phyloP scores from a whole-genome alignment of 805 yeast genomes.

The Cyberlindnera euphorbiae region DNA sequence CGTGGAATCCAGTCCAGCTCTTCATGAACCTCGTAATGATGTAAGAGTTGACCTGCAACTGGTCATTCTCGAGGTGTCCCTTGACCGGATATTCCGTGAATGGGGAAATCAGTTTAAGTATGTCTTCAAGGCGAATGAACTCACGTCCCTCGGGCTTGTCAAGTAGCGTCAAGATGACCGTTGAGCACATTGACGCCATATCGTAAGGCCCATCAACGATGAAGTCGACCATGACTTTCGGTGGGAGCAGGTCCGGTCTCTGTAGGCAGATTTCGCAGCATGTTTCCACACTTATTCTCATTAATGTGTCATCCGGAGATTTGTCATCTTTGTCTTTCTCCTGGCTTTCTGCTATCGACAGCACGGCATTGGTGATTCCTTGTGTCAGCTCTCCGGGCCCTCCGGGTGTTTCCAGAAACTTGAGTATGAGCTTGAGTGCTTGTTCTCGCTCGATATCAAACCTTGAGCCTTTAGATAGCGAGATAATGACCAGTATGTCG shows the following conservation, averaged over 20 bases:
- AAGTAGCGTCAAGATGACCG: conserved; percentile 49
- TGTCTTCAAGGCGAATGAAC: conserved; percentile 53
- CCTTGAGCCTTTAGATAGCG: conserved; percentile 56
- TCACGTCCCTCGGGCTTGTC: conserved; percentile 52
- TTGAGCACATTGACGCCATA: conserved; percentile 37
- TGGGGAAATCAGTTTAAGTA: conserved; percentile 59
- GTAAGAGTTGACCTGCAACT: conserved; percentile 54
- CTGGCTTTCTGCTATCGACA: conserved; percentile 48
- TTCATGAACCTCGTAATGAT: conserved; percentile 59
- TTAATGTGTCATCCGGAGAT: conserved; percentile 44
- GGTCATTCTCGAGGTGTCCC: conserved; percentile 45
- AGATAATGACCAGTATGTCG: conserved; percentile 57
- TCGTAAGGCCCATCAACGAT: conserved; percentile 51
- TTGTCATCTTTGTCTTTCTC: too few relatives aligned
- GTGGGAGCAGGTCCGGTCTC: conserved; percentile 37
- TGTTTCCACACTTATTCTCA: conserved; percentile 48
- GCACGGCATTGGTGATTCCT: conserved; percentile 64
- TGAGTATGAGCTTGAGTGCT: conserved; percentile 66
- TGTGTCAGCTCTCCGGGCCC: conserved; percentile 51
- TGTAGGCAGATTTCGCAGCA: conserved; percentile 45
- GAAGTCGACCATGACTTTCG: conserved; percentile 39
- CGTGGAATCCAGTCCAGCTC: conserved; percentile 71
- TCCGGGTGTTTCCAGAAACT: conserved; percentile 47
- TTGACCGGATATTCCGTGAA: conserved; percentile 58
- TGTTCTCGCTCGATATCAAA: conserved; percentile 65